Evolutionary conservation across 1,284 basidiomycete genomes (phyloP).

Genomic region (Ustilago nuda): DNA sequence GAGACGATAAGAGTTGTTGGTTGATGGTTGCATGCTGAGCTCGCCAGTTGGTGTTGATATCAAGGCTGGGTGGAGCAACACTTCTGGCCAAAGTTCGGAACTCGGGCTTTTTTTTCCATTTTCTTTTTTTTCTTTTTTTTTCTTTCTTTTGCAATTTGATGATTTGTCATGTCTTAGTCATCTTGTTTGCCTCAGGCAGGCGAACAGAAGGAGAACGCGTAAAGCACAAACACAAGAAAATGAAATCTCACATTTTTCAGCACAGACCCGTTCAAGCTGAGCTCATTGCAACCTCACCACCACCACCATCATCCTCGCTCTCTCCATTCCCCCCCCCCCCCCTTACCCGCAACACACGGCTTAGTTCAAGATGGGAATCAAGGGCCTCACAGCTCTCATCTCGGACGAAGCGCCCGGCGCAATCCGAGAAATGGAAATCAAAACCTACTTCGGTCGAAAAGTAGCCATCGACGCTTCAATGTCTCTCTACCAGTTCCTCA

Average conservation of each 20-base stretch:
- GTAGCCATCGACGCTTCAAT: constrained; percentile 90
- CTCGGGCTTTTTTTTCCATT: background rate
- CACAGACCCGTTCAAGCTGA: constrained; percentile 5
- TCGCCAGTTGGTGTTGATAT: background rate
- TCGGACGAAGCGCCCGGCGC: constrained; percentile 85
- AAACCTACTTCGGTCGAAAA: constrained; percentile 86
- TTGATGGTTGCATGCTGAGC: background rate
- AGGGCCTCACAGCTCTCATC: constrained; percentile 87
- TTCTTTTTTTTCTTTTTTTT: background rate
- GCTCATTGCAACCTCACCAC: background rate
- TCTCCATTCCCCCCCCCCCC: background rate
- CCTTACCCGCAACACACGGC: background rate
- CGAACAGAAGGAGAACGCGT: constrained; percentile 7
- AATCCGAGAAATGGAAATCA: constrained; percentile 93
- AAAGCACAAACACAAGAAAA: constrained; percentile 4
- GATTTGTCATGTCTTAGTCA: background rate
- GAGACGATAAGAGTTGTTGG: background rate
- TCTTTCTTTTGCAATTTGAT: background rate
- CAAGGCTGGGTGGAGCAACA: constrained; percentile 4
- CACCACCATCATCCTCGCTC: background rate
- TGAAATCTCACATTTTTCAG: background rate
- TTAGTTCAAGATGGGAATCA: constrained; percentile 31
- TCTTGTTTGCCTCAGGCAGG: background rate
- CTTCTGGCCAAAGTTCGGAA: constrained; percentile 1
- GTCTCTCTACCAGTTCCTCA: constrained; percentile 83